Base-by-base conservation (phyloP, 768 basidiomycete genomes). In the Dacryopinax spathularia region DNA sequence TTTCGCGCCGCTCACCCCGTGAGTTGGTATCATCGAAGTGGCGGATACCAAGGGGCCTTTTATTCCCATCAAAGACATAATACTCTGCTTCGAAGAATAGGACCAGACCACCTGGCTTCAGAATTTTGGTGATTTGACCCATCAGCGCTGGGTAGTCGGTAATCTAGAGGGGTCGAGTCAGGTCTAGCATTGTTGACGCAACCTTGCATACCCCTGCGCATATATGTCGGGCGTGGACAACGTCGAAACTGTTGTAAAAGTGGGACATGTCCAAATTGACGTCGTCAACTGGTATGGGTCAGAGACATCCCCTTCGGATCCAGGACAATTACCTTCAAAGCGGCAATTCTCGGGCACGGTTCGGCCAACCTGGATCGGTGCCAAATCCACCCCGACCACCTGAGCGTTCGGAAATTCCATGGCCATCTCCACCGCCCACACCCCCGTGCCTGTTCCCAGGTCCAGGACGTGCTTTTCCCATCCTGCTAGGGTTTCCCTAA, bases 391-490 rank as follows among this genome's bases (percentile, higher is more conserved):
- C 39, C 86, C 89, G 67, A 80, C 77, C 71, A 90, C 88, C 68
- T 75, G 74, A 65, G 82, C 85, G 68, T 81, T 76, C 18, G 83
- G 84, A 71, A 85, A 91, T 60, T 77, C 76, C 48, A 70, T 72
- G 62, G 85, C 86, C 84, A 91, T 86, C 67, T 89, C 86, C 73
- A 85, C 78, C 2, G 84, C 77, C 89, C 89, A 91, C 74, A 74
- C 72, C 3, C 86, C 86, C 2, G 79, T 79, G 25, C 86, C 86
- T 1, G 86, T 87, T 18, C 86, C 86, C 65, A 87, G 75, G 73
- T 88, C 86, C 60, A 88, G 81, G 41, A 87, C 79, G 4, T 73
- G 70, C 39, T 74, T 72, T 10, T 29, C 48, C 48, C 5, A 6
- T 29, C 69, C 68, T 65, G 78, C 75, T 1, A 88, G 77, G 22